Evolutionary conservation across 345 rosid genomes (phyloP).

Genomic region (Cardiospermum halicacabum): DNA sequence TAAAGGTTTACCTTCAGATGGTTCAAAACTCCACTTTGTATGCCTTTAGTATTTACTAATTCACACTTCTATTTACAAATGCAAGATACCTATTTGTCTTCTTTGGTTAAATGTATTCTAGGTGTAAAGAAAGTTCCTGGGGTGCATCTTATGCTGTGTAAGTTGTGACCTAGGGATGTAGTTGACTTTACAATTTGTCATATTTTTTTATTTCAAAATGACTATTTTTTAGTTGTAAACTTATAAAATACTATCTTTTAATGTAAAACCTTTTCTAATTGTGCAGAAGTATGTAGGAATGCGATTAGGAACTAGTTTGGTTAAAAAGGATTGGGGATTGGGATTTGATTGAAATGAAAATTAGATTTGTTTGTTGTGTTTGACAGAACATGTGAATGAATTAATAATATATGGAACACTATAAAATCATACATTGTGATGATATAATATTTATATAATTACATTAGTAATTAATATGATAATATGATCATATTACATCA

Average conservation of each 20-base stretch:
- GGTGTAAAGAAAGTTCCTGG: not conserved
- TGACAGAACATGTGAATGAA: too few relatives aligned
- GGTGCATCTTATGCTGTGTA: not conserved
- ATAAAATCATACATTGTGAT: too few relatives aligned
- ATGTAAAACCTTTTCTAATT: too few relatives aligned
- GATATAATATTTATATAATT: too few relatives aligned
- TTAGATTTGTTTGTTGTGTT: too few relatives aligned
- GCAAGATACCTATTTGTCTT: not conserved
- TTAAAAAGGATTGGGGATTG: too few relatives aligned
- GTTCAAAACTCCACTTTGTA: conserved; percentile 3
- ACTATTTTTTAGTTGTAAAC: not conserved
- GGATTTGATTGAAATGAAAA: too few relatives aligned
- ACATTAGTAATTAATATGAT: too few relatives aligned
- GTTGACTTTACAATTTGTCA: not conserved
- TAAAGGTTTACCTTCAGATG: conserved; percentile 46
- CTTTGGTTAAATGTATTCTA: not conserved
- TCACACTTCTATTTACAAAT: not conserved
- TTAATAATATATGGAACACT: too few relatives aligned
- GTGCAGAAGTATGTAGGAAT: too few relatives aligned
- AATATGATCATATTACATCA: too few relatives aligned
- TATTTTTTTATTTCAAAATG: not conserved
- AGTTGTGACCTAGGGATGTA: not conserved
- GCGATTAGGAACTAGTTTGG: too few relatives aligned
- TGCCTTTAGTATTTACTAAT: not conserved
- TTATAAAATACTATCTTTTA: not conserved